Conservation (phyloP, 2,329 filamentous ascomycete species). For the Phialemonium atrogriseum region DNA sequence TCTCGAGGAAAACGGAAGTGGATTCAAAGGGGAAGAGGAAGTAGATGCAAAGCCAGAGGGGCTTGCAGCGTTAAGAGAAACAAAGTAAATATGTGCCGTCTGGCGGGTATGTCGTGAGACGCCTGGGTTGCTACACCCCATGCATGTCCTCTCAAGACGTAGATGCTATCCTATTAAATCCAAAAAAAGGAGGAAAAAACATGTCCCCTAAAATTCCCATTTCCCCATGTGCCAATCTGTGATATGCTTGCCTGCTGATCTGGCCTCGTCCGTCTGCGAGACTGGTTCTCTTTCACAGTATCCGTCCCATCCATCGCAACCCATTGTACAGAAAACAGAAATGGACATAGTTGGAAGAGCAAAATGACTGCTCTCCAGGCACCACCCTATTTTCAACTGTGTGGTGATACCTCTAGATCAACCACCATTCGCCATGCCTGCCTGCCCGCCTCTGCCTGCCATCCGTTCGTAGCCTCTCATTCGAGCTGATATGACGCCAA, state of each 20-base stretch:
- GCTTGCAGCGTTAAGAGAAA: too few relatives aligned
- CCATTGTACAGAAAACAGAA: slow-evolving; percentile 5
- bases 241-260: slow-evolving; percentile 5
- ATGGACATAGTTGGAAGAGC: neutral
- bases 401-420: too few relatives aligned
- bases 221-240: slow-evolving; percentile 7
- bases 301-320: neutral
- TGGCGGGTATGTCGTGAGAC: slow-evolving; percentile 8
- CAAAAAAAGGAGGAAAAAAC: slow-evolving; percentile 2
- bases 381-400: too few relatives aligned
- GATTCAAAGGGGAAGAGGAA: too few relatives aligned
- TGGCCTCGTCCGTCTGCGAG: too few relatives aligned
- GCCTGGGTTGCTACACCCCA: slow-evolving; percentile 2
- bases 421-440: too few relatives aligned
- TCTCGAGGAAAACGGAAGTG: too few relatives aligned
- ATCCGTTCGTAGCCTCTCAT: too few relatives aligned
- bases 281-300: slow-evolving; percentile 8
- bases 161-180: neutral
- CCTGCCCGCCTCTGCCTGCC: too few relatives aligned
- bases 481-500: too few relatives aligned
- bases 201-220: neutral
- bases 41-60: too few relatives aligned
- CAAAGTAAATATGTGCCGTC: slow-evolving; percentile 2
- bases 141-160: neutral
- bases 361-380: neutral